Base-by-base conservation (phyloP, 1,284 basidiomycete species). In the Moesziomyces antarcticus region DNA sequence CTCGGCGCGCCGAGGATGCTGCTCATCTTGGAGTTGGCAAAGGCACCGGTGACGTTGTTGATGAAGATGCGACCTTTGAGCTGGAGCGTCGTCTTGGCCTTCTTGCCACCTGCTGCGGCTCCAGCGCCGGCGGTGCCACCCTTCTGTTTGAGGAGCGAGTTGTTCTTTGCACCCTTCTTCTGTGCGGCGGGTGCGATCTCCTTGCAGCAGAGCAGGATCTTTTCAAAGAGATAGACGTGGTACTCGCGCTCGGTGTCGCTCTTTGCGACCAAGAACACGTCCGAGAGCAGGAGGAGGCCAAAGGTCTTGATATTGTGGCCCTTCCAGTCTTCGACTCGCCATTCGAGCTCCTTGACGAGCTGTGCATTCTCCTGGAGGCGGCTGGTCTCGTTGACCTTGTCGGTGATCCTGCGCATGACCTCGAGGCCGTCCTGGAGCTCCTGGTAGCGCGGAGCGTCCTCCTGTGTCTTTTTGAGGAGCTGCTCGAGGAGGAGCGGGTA, bases 131-230 rank as follows among this genome's bases (percentile, higher is more conserved):
- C 54, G 24, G 48, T 41, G 25, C 61, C 66, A 42, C 50, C 58
- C 18, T 66, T 64, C 50, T 78, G 73, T 63, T 81, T 79, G 54
- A 82, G 68, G 2, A 81, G 50, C 46, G 77, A 72, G 50, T 69
- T 73, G 66, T 74, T 82, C 72, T 82, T 80, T 50, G 57, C 52
- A 35, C 57, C 50, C 73, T 86, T 86, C 77, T 87, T 87, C 64
- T 82, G 82, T 69, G 85, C 85, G 35, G 82, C 81, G 27, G 74
- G 65, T 1, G 89, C 42, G 50, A 87, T 85, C 91, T 88, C 97
- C 85, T 99, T 99, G 88, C 97, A 99, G 86, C 97, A 99, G 16
- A 99, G 88, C 78, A 99, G 93, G 85, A 99, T 99, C 86, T 94
- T 94, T 86, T 99, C 94, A 77, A 99, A 99, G 37, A 99, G 87